Evolutionary conservation across 1,139 yeast genomes (phyloP).

Genomic region (Saccharomyces hybrid): DNA sequence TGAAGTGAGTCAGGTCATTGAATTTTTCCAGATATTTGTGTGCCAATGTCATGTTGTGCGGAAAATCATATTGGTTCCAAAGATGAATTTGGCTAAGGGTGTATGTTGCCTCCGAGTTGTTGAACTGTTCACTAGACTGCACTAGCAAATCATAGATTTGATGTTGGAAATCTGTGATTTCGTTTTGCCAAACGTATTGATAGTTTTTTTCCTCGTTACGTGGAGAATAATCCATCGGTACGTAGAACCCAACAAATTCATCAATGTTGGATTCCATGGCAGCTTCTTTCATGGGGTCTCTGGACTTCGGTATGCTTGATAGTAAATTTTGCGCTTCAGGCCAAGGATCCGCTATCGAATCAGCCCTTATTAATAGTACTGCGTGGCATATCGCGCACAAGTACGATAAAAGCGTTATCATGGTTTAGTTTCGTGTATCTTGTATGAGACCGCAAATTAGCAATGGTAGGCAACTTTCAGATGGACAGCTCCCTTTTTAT

Average conservation of each 20-base stretch:
- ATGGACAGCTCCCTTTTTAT: not conserved
- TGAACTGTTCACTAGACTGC: conserved; percentile 29
- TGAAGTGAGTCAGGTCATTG: conserved; percentile 34
- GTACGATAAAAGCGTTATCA: not conserved
- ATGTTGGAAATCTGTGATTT: conserved; percentile 16
- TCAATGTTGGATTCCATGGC: conserved; percentile 4
- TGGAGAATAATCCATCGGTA: conserved; percentile 30
- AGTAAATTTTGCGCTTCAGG: not conserved
- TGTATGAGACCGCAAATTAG: no score
- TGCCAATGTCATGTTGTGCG: conserved; percentile 51
- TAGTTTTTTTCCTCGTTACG: conserved; percentile 18
- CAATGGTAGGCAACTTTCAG: no score
- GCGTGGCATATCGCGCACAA: conserved; percentile 7
- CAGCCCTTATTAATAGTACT: conserved; percentile 7
- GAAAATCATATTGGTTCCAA: conserved; percentile 62
- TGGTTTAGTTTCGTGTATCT: not conserved
- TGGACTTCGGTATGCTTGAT: not conserved
- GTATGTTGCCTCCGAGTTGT: conserved; percentile 36
- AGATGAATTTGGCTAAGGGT: conserved; percentile 46
- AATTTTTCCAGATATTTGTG: conserved; percentile 46
- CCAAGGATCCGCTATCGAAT: conserved; percentile 8
- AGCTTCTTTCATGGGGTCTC: conserved; percentile 4
- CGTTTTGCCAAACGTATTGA: conserved; percentile 13
- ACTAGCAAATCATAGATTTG: conserved; percentile 29
- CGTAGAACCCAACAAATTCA: conserved; percentile 16